Conservation (phyloP, 2,329 filamentous ascomycete species). For the Phialophora tarda region DNA sequence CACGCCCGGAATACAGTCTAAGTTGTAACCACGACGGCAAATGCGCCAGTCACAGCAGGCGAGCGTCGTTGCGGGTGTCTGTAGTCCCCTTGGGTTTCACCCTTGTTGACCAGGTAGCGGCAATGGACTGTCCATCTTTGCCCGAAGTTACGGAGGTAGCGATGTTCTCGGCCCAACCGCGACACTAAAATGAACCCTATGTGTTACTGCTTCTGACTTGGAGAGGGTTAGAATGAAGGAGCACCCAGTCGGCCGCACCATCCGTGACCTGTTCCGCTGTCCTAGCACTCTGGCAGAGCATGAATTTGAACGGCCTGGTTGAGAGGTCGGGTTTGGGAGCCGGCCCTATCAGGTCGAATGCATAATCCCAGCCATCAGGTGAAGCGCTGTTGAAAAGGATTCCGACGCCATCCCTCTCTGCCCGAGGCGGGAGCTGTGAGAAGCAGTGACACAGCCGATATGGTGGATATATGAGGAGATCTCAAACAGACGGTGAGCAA, state of each 20-base stretch:
- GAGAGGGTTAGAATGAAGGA: background rate
- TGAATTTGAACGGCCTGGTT: background rate
- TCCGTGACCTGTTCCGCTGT: background rate
- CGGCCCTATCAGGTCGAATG: background rate
- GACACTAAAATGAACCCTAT: background rate
- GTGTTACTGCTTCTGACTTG: background rate
- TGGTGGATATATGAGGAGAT: background rate
- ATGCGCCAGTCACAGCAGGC: background rate
- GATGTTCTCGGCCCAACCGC: conserved; percentile 3
- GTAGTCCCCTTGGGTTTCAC: background rate
- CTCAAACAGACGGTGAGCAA: conserved; percentile 22
- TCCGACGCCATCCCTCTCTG: background rate
- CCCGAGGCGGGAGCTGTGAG: background rate
- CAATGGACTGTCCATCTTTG: background rate
- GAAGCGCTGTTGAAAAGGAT: background rate
- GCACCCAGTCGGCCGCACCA: background rate
- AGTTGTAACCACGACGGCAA: conserved; percentile 23
- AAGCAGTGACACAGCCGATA: background rate
- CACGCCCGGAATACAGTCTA: conserved; percentile 23
- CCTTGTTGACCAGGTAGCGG: background rate
- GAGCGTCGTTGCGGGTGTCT: background rate
- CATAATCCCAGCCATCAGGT: background rate
- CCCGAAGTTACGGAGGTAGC: background rate
- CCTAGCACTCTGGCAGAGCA: background rate
- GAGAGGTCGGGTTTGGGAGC: background rate